Conservation (phyloP, 169 alveolate genomes). For the Plasmodium vinckei region DNA sequence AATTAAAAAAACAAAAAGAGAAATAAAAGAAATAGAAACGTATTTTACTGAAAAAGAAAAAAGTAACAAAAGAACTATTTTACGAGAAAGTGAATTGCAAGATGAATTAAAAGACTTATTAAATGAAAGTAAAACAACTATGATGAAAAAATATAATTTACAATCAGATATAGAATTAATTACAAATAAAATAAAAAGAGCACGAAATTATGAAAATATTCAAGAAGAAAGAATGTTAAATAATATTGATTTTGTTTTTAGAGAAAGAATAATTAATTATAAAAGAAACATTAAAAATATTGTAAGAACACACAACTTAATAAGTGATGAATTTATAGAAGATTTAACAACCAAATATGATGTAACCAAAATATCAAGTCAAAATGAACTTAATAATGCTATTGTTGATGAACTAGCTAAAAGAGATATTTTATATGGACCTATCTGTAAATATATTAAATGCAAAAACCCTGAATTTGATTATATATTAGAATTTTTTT, state of each 20-base stretch:
- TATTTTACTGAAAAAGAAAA: slow-evolving; percentile 15
- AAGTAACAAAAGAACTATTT: neutral
- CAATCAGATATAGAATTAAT: slow-evolving; percentile 37
- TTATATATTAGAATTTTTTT: slow-evolving; percentile 77
- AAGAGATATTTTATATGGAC: slow-evolving; percentile 47
- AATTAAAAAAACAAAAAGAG: slow-evolving; percentile 30
- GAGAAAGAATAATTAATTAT: slow-evolving; percentile 76
- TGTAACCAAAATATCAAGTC: slow-evolving; percentile 17
- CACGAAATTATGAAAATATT: slow-evolving; percentile 73
- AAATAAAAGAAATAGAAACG: slow-evolving; percentile 14
- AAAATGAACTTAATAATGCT: slow-evolving; percentile 29
- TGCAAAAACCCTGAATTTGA: slow-evolving; percentile 74
- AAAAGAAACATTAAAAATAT: slow-evolving; percentile 72
- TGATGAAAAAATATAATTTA: slow-evolving; percentile 39
- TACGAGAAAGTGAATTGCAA: neutral
- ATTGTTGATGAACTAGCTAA: slow-evolving; percentile 48
- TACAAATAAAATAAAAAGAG: slow-evolving; percentile 24
- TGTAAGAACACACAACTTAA: slow-evolving; percentile 9
- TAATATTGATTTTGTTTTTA: slow-evolving; percentile 62
- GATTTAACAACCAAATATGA: slow-evolving; percentile 21
- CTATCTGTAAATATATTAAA: slow-evolving; percentile 77
- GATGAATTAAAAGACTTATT: slow-evolving; percentile 16
- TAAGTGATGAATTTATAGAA: slow-evolving; percentile 24
- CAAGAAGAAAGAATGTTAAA: slow-evolving; percentile 77
- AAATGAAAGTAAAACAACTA: slow-evolving; percentile 14